Base-by-base conservation (phyloP, 495 filamentous ascomycete genomes). In the Penicillium dipodomyicola region DNA sequence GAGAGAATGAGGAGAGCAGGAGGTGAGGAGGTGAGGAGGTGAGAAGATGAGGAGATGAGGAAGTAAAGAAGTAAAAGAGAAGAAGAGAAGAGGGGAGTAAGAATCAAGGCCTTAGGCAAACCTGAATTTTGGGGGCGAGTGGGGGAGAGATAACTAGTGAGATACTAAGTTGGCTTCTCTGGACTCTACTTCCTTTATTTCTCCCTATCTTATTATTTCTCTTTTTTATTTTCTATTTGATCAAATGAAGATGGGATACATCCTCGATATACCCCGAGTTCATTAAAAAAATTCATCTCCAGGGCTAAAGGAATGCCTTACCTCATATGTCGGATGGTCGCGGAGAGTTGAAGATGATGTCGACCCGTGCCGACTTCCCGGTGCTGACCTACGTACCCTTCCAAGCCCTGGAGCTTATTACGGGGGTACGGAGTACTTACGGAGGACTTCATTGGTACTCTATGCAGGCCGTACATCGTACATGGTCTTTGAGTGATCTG, bases 361-460 rank as follows among this genome's bases (percentile, higher is more conserved):
- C 35, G 35, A 39, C 35, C 35, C 59, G 65, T 67, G 65, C 65
- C 65, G 65, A 58, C 52, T 65, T 64, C 52, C 65, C 61, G 62
- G 52, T 14, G 30, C 30, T 33, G 30, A 33, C 30, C 17, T 23
- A 48, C 45, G 25, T 39, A n/a, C 14, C 8, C 35, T 39, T 9
- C 15, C 35, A 33, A 33, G n/a, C n/a, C n/a, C n/a, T n/a, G n/a
- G n/a, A n/a, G 30, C 30, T 33, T 33, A 14, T 14, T 33, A 14
- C 33, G 4, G n/a, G n/a, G 2, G 33, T 37, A 37, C 14, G 33
- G 5, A 37, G 33, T n/a, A 23, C 22, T 4, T 23, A 23, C 22
- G 22, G 22, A 23, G 3, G 4, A 39, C 6, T 17, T 3, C 20
- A 22, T 43, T 14, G 20, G 4, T 43, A 23, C 22, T 45, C 10